A percentile compares a stretch with the other conserved stretches of the same genome.
These are phyloP conservation scores for Xylaria arbuscula DNA, from an alignment of 2,329 filamentous ascomycete genomes.

Conservation along the genomic window DNA sequence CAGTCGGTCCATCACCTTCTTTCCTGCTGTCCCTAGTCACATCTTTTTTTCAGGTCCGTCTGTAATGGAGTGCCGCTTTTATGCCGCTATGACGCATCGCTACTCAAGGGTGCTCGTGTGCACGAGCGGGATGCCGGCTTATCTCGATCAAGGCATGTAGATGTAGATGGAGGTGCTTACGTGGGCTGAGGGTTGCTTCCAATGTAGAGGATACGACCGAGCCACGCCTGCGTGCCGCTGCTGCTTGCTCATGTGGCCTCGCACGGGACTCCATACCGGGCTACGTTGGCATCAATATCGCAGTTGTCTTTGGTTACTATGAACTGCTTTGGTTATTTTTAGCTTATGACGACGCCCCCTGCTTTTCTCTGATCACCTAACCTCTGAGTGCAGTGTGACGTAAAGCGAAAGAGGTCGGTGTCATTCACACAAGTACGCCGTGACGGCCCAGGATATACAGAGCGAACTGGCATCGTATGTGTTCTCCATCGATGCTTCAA, in stretches of 20 bases:
- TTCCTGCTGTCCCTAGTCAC: neutral
- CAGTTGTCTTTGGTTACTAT: neutral
- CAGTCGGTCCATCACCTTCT: neutral
- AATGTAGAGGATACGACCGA: slow-evolving; percentile 14
- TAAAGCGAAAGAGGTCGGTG: slow-evolving; percentile 8
- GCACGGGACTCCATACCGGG: slow-evolving; percentile 2
- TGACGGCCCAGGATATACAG: slow-evolving; percentile 1
- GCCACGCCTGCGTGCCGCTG: slow-evolving; percentile 24
- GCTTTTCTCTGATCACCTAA: slow-evolving; percentile 5
- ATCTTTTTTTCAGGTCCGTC: neutral
- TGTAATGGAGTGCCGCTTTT: slow-evolving; percentile 20
- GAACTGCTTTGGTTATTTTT: slow-evolving; percentile 12
- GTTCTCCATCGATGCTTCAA: slow-evolving; percentile 15
- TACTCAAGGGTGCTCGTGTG: slow-evolving; percentile 5
- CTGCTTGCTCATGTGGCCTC: slow-evolving; percentile 32
- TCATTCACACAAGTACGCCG: neutral
- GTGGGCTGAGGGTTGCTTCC: slow-evolving; percentile 15
- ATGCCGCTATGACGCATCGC: slow-evolving; percentile 9
- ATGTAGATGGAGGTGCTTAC: slow-evolving; percentile 15
- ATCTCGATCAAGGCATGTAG: slow-evolving; percentile 13
- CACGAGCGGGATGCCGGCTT: slow-evolving; percentile 17
- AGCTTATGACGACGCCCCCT: slow-evolving; percentile 14
- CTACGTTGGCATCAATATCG: slow-evolving; percentile 19
- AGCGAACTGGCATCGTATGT: slow-evolving; percentile 10
- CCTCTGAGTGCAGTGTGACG: slow-evolving; percentile 20